These are phyloP conservation scores for Rhodotorula glutinis DNA, from an alignment of 1,284 basidiomycete species.

Conservation along the genomic window DNA sequence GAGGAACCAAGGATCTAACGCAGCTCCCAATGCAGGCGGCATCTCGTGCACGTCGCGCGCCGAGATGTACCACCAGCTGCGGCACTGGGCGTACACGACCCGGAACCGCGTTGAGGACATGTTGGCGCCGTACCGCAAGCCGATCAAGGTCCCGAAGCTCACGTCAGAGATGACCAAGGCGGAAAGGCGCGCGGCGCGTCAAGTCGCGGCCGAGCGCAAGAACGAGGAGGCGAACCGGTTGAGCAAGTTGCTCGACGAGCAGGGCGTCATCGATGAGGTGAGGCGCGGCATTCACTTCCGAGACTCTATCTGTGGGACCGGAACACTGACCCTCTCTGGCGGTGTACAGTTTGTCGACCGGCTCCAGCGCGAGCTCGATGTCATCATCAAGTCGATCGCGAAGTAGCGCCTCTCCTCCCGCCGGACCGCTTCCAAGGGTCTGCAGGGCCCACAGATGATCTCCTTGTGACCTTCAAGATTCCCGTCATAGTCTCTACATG, in stretches of 20 bases:
- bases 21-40: conserved; percentile 13
- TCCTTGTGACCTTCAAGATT: too few species aligned
- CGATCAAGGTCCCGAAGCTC: too few species aligned
- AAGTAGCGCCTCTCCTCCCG: too few species aligned
- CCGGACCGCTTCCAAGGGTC: too few species aligned
- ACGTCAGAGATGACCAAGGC: background rate
- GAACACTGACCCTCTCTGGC: too few species aligned
- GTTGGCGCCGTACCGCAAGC: background rate
- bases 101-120: background rate
- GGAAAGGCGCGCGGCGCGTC: background rate
- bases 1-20: background rate
- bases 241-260: conserved; percentile 1
- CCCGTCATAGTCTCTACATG: too few species aligned
- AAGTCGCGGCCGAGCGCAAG: background rate
- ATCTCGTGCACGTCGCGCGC: conserved; percentile 19
- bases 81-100: conserved; percentile 24
- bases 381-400: too few species aligned
- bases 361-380: too few species aligned
- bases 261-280: background rate
- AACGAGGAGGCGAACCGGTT: conserved; percentile 15
- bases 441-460: too few species aligned
- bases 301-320: too few species aligned
- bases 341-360: too few species aligned
- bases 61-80: conserved; percentile 19
- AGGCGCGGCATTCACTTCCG: too few species aligned